phyloP scores from a whole-genome alignment of 2,329 filamentous ascomycete genomes.

The Ophiostoma fasciatum region DNA sequence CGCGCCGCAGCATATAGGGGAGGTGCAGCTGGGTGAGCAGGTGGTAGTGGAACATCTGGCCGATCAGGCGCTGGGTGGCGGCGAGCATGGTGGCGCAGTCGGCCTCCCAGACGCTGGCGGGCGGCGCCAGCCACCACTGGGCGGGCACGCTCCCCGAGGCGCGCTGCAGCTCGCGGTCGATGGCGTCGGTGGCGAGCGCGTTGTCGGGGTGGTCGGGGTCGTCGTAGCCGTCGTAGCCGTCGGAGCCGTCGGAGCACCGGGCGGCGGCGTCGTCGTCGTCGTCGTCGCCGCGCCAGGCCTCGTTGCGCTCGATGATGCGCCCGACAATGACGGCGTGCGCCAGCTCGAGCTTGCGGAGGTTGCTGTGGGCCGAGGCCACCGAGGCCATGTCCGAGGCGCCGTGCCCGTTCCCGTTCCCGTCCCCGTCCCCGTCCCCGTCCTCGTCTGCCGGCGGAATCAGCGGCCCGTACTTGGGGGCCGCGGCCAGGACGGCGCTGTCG shows the following conservation, averaged over 20 bases:
- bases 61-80: constrained; percentile 23
- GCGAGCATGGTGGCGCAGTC: constrained; percentile 9
- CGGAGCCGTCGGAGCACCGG: too few relatives aligned
- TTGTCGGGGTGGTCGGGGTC: constrained; percentile 14
- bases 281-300: constrained; percentile 5
- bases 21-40: constrained; percentile 29
- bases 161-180: constrained; percentile 24
- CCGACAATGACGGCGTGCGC: constrained; percentile 20
- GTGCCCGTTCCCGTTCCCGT: too few relatives aligned
- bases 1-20: constrained; percentile 25
- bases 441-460: too few relatives aligned
- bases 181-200: constrained; percentile 17
- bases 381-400: too few relatives aligned
- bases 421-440: too few relatives aligned
- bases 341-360: constrained; percentile 20
- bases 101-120: not conserved
- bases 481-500: not conserved
- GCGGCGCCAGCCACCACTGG: constrained; percentile 26
- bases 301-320: constrained; percentile 24
- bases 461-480: too few relatives aligned
- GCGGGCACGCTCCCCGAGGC: constrained; percentile 23
- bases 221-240: constrained; percentile 9
- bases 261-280: not conserved
- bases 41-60: constrained; percentile 28
- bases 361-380: constrained; percentile 9